Conservation (phyloP, 225 moss, liverwort and hornwort species). For the Marchantia paleacea region DNA sequence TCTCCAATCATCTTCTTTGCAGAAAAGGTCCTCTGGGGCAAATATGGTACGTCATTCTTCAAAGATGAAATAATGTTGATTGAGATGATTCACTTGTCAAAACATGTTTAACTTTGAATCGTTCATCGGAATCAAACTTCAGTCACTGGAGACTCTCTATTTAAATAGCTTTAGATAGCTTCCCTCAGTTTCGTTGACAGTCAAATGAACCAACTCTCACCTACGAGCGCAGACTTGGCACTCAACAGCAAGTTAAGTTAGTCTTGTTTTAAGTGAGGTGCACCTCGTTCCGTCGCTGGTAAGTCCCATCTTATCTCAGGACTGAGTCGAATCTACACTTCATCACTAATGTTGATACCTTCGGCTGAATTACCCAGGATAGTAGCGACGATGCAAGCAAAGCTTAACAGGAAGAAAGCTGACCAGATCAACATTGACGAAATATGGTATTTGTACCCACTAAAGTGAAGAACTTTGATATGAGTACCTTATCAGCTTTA, state of each 20-base stretch:
- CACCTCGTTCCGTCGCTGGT: background rate
- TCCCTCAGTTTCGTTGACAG: too few species aligned
- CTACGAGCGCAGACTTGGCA: too few species aligned
- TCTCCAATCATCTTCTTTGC: slow-evolving; percentile 45
- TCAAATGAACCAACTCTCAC: too few species aligned
- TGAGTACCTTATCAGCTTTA: background rate
- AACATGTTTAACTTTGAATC: too few species aligned
- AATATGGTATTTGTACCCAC: slow-evolving; percentile 32
- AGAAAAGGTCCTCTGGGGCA: slow-evolving; percentile 51
- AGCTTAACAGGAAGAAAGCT: slow-evolving; percentile 44
- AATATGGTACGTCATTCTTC: slow-evolving; percentile 40
- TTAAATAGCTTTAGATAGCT: too few species aligned
- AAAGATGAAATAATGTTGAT: background rate
- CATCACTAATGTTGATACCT: background rate
- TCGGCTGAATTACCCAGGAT: slow-evolving; percentile 32
- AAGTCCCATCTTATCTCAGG: too few species aligned
- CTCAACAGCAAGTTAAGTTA: too few species aligned
- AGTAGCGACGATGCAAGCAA: slow-evolving; percentile 51
- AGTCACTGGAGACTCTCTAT: too few species aligned
- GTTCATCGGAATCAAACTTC: background rate
- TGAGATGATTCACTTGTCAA: background rate
- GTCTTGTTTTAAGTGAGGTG: background rate
- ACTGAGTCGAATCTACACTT: too few species aligned
- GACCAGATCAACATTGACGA: slow-evolving; percentile 49
- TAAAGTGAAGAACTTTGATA: background rate